Conservation (phyloP, 2,329 filamentous ascomycete species). For the Diaporthe amygdali region DNA sequence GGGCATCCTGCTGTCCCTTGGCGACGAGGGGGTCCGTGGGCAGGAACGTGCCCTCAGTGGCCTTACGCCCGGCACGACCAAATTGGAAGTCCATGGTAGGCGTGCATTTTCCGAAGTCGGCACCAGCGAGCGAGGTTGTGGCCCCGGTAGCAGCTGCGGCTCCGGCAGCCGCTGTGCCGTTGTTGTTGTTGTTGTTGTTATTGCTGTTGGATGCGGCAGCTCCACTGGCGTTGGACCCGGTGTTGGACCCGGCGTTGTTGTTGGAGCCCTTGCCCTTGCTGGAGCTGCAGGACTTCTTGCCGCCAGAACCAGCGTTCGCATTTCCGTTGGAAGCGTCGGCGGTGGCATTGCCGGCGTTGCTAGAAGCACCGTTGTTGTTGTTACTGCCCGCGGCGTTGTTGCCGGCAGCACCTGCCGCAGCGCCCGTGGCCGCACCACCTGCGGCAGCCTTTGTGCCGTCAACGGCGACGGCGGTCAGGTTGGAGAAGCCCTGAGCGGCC, state of each 20-base stretch:
- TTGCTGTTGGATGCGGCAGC: constrained; percentile 14
- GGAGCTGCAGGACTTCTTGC: constrained; percentile 3
- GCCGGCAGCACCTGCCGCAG: background rate
- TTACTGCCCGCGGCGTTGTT: background rate
- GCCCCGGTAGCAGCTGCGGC: constrained; percentile 14
- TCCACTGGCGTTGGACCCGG: no score
- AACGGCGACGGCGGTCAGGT: constrained; percentile 52
- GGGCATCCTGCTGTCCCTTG: constrained; percentile 44
- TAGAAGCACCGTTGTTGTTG: background rate
- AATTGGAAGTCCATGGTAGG: constrained; percentile 62
- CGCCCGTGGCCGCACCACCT: background rate
- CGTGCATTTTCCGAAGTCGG: constrained; percentile 54
- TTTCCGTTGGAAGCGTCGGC: background rate
- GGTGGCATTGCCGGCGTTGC: background rate
- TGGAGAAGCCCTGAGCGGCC: constrained; percentile 64
- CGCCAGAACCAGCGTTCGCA: background rate
- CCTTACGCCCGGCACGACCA: constrained; percentile 54
- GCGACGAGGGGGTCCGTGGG: constrained; percentile 59
- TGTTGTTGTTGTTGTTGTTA: constrained; percentile 25
- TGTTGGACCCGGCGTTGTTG: background rate
- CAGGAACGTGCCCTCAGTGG: constrained; percentile 63
- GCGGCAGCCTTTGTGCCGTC: constrained; percentile 8
- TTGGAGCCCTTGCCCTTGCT: constrained; percentile 3
- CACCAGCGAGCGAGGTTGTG: constrained; percentile 33
- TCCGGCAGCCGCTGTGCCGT: constrained; percentile 30